Evolutionary conservation across 805 yeast species (phyloP).

Genomic region (Hanseniaspora taiwanica): DNA sequence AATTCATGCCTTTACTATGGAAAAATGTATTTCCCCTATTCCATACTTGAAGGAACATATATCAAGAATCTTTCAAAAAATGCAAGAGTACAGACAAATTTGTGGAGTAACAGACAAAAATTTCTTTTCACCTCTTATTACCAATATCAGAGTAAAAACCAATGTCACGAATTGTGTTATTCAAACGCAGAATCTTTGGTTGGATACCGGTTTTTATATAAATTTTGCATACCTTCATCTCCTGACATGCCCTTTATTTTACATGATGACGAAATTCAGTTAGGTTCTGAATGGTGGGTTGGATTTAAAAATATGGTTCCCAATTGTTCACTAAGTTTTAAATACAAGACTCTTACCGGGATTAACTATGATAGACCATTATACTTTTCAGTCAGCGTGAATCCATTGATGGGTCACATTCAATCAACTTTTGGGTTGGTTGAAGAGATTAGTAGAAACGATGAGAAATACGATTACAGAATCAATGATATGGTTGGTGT

Average conservation of each 20-base stretch:
- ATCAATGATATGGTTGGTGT: conserved; percentile 54
- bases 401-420: conserved; percentile 82
- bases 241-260: conserved; percentile 24
- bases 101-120: conserved; percentile 55
- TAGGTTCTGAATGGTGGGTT: conserved; percentile 84
- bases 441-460: neutral
- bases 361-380: conserved; percentile 43
- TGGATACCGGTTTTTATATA: conserved; percentile 72
- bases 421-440: conserved; percentile 46
- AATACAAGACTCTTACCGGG: conserved; percentile 79
- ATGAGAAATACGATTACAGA: neutral
- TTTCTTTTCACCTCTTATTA: conserved; percentile 51
- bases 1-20: conserved; percentile 56
- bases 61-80: conserved; percentile 46
- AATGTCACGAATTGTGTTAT: conserved; percentile 61
- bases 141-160: conserved; percentile 52
- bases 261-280: conserved; percentile 43
- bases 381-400: conserved; percentile 73
- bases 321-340: conserved; percentile 70
- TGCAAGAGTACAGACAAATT: conserved; percentile 58
- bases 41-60: conserved; percentile 77
- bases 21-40: conserved; percentile 75
- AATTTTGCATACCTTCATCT: conserved; percentile 31
- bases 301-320: conserved; percentile 78
- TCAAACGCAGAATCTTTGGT: conserved; percentile 73